A percentile compares a stretch with the other conserved stretches of the same genome.
Conservation (phyloP, 2,329 filamentous ascomycete species). For the Cytospora piceicola region DNA sequence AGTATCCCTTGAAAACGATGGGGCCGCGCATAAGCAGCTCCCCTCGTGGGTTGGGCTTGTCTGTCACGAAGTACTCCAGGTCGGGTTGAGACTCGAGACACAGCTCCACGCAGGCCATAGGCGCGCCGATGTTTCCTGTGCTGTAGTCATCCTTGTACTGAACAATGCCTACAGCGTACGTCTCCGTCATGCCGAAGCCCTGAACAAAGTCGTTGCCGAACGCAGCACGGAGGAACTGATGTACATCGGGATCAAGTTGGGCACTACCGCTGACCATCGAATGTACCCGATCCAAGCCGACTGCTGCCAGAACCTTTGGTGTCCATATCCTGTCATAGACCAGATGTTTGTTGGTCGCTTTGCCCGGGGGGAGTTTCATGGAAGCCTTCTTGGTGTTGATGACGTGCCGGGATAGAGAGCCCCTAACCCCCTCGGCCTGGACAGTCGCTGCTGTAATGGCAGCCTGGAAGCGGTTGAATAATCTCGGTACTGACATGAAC, state of each 20-base stretch:
- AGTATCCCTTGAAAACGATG: slow-evolving; percentile 84
- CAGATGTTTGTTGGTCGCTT: slow-evolving; percentile 78
- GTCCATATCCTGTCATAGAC: slow-evolving; percentile 89
- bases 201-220: slow-evolving; percentile 80
- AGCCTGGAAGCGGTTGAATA: slow-evolving; percentile 88
- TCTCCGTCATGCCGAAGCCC: slow-evolving; percentile 93
- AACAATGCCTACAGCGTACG: slow-evolving; percentile 75
- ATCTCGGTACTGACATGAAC: slow-evolving; percentile 86
- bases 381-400: slow-evolving; percentile 79
- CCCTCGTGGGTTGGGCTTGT: slow-evolving; percentile 87
- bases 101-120: slow-evolving; percentile 69
- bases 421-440: slow-evolving; percentile 78
- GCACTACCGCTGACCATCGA: slow-evolving; percentile 87
- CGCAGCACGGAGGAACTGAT: slow-evolving; percentile 84
- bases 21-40: slow-evolving; percentile 84
- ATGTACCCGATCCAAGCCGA: slow-evolving; percentile 75
- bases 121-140: slow-evolving; percentile 79
- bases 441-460: slow-evolving; percentile 81
- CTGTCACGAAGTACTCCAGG: slow-evolving; percentile 87
- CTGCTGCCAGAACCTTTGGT: slow-evolving; percentile 79
- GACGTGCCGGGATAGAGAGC: slow-evolving; percentile 77
- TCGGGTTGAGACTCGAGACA: slow-evolving; percentile 89
- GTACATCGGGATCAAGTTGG: slow-evolving; percentile 84
- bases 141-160: slow-evolving; percentile 74
- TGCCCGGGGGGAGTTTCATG: slow-evolving; percentile 70